Percentiles rank a stretch among this genome's conserved stretches.
Evolutionary conservation across 169 alveolate species (phyloP).

Genomic region (Ichthyophthirius multifiliis): DNA sequence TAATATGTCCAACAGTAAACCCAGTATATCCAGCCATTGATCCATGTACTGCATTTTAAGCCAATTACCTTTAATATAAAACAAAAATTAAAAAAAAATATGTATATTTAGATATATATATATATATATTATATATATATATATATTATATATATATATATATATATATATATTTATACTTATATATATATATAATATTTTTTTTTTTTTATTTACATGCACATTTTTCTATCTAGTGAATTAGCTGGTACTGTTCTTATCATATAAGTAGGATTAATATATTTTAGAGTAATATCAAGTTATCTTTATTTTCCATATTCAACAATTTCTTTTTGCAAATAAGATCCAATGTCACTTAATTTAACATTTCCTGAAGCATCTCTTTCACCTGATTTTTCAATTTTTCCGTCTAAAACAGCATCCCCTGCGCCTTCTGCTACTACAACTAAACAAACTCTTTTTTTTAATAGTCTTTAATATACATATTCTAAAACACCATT

Average conservation of each 20-base stretch:
- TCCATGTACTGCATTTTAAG: conserved; percentile 86
- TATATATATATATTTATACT: neutral
- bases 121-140: too few relatives aligned
- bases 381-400: neutral
- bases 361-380: conserved; percentile 39
- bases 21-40: conserved; percentile 88
- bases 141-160: neutral
- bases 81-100: neutral
- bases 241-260: conserved; percentile 85
- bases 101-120: neutral
- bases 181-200: neutral
- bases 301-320: conserved; percentile 65
- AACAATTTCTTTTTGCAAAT: conserved; percentile 69
- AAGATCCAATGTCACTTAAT: conserved; percentile 66
- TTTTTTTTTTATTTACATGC: conserved; percentile 35
- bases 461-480: conserved; percentile 52
- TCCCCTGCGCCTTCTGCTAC: conserved; percentile 90
- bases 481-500: conserved; percentile 68
- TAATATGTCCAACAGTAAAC: conserved; percentile 81
- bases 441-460: conserved; percentile 81
- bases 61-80: conserved; percentile 41
- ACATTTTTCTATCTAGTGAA: conserved; percentile 75
- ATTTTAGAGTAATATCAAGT: conserved; percentile 69
- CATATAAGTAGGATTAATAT: conserved; percentile 88
- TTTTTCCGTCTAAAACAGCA: too few relatives aligned